These are phyloP conservation scores for Dictyostelium discoideum DNA, from an alignment of 78 protist genomes.

Conservation along the genomic window dicty_2.7 NC_007088.5:7247501-7248000, in stretches of 20 bases:
- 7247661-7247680: conserved; percentile 44
- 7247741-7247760: conserved; percentile 69
- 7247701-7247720: conserved; percentile 37
- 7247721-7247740: conserved; percentile 64
- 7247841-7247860: conserved; percentile 17
- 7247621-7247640: conserved; percentile 87
- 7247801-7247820: conserved; percentile 11
- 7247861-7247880: background rate
- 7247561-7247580: conserved; percentile 56
- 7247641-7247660: conserved; percentile 73
- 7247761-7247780: conserved; percentile 54
- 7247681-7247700: conserved; percentile 47
- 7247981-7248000: background rate
- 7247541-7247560: conserved; percentile 79
- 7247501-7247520: conserved; percentile 66
- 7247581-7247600: conserved; percentile 83
- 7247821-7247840: conserved; percentile 49
- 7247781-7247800: conserved; percentile 50
- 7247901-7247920: background rate
- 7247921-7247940: background rate
- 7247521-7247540: conserved; percentile 67
- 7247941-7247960: background rate
- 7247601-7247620: conserved; percentile 87
- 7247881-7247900: background rate
- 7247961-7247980: background rate